Base-by-base conservation (phyloP, 768 basidiomycete genomes). In the Fibroporia radiculosa region DNA sequence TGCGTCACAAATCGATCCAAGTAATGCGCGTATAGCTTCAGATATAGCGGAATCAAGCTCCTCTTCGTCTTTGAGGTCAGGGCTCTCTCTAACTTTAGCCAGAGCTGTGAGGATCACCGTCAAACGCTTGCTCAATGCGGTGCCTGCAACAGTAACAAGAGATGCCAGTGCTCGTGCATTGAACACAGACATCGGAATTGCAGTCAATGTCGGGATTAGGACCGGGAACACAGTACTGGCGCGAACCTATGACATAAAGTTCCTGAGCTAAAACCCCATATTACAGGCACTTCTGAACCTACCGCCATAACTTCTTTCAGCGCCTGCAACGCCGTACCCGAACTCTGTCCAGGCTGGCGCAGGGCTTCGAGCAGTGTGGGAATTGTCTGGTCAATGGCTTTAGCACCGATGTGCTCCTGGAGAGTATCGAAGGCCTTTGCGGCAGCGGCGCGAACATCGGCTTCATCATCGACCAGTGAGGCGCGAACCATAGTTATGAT, bases 141-240 rank as follows among this genome's bases (percentile, higher is more conserved):
- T 77, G 2, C 96, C 95, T 29, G 96, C 96, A 10, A 98, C 96
- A 0, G 88, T 86, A 12, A 98, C 92, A 29, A 99, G 73, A 0
- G 93, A 84, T 2, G 83, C 85, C 8, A 98, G 69, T 1, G 95
- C 96, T 4, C 84, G 81, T 14, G 88, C 90, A 58, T 98, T 98
- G 81, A 97, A 98, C 7, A 84, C 80, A 3, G 93, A 82, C 78
- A 98, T 95, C 0, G 93, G 96, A 6, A 76, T 77, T 4, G 86
- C 78, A 31, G 88, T 93, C 48, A 99, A 70, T 1, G 93, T 95
- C 0, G 93, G 96, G 47, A 99, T 90, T 45, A 98, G 70, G 16
- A 97, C 88, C 0, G 96, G 96, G 88, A 98, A 98, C 29, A 98
- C 93, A 8, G 88, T 92, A 31, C 84, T 75, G 12, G 95, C 90